Conservation (phyloP, 169 alveolate genomes). For the Plasmodium chabaudi region DNA sequence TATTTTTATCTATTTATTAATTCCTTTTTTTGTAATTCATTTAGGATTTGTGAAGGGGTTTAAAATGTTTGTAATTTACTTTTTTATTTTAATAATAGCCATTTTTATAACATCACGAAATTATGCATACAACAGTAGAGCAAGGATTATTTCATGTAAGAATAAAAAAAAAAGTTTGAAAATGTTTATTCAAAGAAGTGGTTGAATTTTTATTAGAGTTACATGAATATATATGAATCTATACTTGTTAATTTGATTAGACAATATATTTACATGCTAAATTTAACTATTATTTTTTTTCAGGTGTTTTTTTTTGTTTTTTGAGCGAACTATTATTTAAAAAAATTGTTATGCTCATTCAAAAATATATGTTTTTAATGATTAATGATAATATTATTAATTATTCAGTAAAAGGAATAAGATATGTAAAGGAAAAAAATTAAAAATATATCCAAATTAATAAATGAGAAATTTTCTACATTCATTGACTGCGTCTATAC, state of each 20-base stretch:
- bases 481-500: not conserved
- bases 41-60: conserved; percentile 67
- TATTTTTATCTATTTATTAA: not conserved
- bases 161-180: not conserved
- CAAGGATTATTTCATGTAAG: conserved; percentile 59
- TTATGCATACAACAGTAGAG: conserved; percentile 50
- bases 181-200: not conserved
- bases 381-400: conserved; percentile 27
- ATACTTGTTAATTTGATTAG: not conserved
- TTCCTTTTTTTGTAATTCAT: not conserved
- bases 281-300: not conserved
- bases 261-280: too few relatives aligned
- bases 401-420: conserved; percentile 49
- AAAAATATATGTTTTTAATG: conserved; percentile 5
- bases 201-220: not conserved
- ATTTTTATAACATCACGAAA: conserved; percentile 56
- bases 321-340: conserved; percentile 39
- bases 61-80: conserved; percentile 30
- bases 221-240: not conserved
- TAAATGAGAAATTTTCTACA: not conserved
- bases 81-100: conserved; percentile 24
- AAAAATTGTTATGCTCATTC: conserved; percentile 32
- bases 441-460: not conserved
- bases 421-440: conserved; percentile 50
- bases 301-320: conserved; percentile 54